These are phyloP conservation scores for Calonectria hawksworthii DNA, from an alignment of 2,329 filamentous ascomycete genomes.

Conservation along the genomic window DNA sequence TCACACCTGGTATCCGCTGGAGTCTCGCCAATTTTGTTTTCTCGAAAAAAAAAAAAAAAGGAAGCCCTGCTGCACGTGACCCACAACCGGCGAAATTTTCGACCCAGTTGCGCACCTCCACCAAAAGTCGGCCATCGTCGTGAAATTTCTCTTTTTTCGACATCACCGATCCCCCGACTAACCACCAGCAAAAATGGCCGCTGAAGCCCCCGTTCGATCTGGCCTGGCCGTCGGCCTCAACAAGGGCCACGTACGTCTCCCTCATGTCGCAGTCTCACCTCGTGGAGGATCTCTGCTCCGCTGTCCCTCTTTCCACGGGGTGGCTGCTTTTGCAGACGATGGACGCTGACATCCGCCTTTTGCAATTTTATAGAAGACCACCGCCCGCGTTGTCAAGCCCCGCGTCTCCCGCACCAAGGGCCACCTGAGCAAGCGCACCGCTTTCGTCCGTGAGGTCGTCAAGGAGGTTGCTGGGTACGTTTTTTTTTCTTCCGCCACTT, in stretches of 20 bases:
- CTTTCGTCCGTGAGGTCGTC: slow-evolving; percentile 96
- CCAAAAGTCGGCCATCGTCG: slow-evolving; percentile 37
- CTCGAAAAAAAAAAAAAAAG: slow-evolving; percentile 11
- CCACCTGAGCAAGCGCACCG: slow-evolving; percentile 95
- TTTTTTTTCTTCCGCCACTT: background rate
- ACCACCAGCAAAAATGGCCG: slow-evolving; percentile 66
- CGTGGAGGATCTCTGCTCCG: slow-evolving; percentile 78
- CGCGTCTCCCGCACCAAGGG: slow-evolving; percentile 91
- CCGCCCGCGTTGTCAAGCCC: slow-evolving; percentile 81
- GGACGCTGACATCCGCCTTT: slow-evolving; percentile 69
- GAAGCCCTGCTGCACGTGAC: slow-evolving; percentile 49
- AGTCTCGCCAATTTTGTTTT: background rate
- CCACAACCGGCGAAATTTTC: slow-evolving; percentile 43
- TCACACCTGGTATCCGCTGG: background rate
- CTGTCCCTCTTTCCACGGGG: slow-evolving; percentile 45
- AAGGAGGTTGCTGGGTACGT: slow-evolving; percentile 96
- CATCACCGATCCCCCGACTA: slow-evolving; percentile 49
- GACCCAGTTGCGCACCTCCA: slow-evolving; percentile 33
- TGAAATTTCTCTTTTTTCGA: slow-evolving; percentile 36
- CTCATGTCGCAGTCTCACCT: slow-evolving; percentile 72
- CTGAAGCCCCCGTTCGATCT: slow-evolving; percentile 69
- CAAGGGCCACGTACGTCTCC: slow-evolving; percentile 73
- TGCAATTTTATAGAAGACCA: slow-evolving; percentile 79
- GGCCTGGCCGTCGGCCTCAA: slow-evolving; percentile 74
- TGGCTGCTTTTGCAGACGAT: slow-evolving; percentile 65